Conservation (phyloP, 306 rosid genomes). For the Vicia villosa region DNA sequence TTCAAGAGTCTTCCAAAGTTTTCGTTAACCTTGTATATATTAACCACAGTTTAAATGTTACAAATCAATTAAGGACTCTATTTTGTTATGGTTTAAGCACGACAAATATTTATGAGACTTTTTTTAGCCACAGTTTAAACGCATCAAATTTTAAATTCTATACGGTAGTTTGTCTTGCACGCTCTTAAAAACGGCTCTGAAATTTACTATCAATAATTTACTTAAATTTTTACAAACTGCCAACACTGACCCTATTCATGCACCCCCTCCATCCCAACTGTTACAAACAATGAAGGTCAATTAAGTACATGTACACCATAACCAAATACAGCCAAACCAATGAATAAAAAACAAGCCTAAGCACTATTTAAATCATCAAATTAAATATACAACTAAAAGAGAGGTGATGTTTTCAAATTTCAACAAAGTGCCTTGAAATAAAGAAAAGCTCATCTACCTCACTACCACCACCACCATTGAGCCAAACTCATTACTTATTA, state of each 20-base stretch:
- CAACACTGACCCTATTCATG: conserved; percentile 19
- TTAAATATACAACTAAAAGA: conserved; percentile 2
- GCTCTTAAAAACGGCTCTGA: too few species aligned
- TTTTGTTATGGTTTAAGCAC: too few species aligned
- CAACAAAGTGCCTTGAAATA: conserved; percentile 48
- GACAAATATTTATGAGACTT: too few species aligned
- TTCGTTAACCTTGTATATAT: too few species aligned
- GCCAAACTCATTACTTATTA: conserved; percentile 34
- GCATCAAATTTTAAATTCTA: too few species aligned
- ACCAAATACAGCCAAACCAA: conserved; percentile 41
- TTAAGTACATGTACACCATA: conserved; percentile 34
- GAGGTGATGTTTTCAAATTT: conserved; percentile 34
- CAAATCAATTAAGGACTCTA: too few species aligned
- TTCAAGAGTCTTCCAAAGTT: too few species aligned
- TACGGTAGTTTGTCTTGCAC: too few species aligned
- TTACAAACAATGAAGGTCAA: conserved; percentile 37
- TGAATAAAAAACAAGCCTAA: conserved; percentile 30
- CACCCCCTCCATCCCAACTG: background rate
- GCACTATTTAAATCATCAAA: conserved; percentile 28
- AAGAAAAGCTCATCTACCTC: conserved; percentile 39
- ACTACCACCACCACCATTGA: conserved; percentile 39
- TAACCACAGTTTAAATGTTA: too few species aligned
- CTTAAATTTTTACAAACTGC: background rate
- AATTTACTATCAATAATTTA: background rate
- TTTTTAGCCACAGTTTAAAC: too few species aligned